Base-by-base conservation (phyloP, 1,284 basidiomycete genomes). In the Pisolithus thermaeus region DNA sequence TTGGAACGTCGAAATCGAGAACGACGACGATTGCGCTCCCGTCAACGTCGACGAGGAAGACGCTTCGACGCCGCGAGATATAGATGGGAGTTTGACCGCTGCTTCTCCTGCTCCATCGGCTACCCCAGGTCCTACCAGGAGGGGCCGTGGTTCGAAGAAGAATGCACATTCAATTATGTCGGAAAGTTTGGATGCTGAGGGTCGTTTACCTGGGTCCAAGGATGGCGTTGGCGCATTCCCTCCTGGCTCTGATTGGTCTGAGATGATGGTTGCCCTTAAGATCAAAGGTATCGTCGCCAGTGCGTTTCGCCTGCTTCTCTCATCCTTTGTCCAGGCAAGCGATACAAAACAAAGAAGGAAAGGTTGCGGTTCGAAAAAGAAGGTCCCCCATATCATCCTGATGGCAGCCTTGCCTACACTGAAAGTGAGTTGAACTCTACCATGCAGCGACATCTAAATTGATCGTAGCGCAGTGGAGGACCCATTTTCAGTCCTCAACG, bases 1-100 rank as follows among this genome's bases (percentile, higher is more conserved):
- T 62, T 90, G 87, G 87, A 88, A 87, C 57, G 84, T 89, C 51
- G 85, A 88, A 52, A 72, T 86, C n/a, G 86, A 87, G 59, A 85
- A 88, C 44, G 84, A 84, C 23, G 78, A 81, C 55, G 70, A 18
- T 53, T 62, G 50, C 28, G 59, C 73, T 16, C 69, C 71, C 8
- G 69, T 75, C n/a, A 75, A 77, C 23, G 72, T 76, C 1, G 76
- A 77, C n/a, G 75, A 73, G 11, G 70, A 71, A 7, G 62, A 64
- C 14, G 50, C 57, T 16, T 64, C 60, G 2, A 70, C 71, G n/a
- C 70, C 70, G 2, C 72, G 75, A 65, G 71, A 75, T 32, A 62
- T 73, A 12, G 69, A 73, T 43, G 65, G 69, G 16, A 62, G 43
- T 57, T 59, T 49, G 53, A 52, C n/a, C 52, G 64, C 12, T 65